These are phyloP conservation scores for Aphanomyces astaci DNA, from an alignment of 352 stramenopile genomes.

Conservation along the genomic window DNA sequence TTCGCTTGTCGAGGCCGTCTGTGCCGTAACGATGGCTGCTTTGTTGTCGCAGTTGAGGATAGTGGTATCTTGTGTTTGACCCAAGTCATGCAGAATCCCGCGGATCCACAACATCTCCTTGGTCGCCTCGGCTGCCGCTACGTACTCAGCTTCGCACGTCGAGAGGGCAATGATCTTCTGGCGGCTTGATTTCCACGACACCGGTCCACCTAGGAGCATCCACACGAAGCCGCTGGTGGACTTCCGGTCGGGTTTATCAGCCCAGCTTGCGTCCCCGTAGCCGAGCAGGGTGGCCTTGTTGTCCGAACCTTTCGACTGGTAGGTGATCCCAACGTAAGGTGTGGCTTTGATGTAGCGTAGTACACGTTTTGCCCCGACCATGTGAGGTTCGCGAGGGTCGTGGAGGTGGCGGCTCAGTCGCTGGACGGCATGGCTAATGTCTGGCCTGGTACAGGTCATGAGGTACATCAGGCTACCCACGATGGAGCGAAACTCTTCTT, in stretches of 20 bases:
- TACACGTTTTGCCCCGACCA: neutral
- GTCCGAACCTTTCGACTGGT: no score
- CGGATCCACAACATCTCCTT: conserved; percentile 24
- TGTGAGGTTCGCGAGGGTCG: neutral
- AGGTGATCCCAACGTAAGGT: neutral
- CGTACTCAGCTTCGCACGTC: conserved; percentile 26
- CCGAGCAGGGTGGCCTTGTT: neutral
- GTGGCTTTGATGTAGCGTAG: neutral
- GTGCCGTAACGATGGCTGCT: conserved; percentile 20
- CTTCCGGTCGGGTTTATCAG: conserved; percentile 10
- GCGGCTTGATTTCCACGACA: conserved; percentile 3
- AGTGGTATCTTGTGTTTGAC: neutral
- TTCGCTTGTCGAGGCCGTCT: conserved; percentile 11
- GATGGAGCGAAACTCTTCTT: conserved; percentile 3
- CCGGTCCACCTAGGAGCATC: neutral
- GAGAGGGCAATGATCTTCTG: conserved; percentile 22
- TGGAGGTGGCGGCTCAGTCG: neutral
- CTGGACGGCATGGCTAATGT: conserved; percentile 23
- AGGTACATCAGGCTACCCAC: conserved; percentile 24
- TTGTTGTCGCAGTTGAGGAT: conserved; percentile 24
- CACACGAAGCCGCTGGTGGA: neutral
- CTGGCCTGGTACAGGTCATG: conserved; percentile 23
- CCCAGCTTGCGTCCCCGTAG: conserved; percentile 10
- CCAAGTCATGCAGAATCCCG: conserved; percentile 9
- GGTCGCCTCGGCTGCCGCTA: conserved; percentile 14